A percentile compares a stretch with the other conserved stretches of the same genome.
phyloP scores from a whole-genome alignment of 2,329 filamentous ascomycete genomes.

The Graphilbum ipis-grandicollis region DNA sequence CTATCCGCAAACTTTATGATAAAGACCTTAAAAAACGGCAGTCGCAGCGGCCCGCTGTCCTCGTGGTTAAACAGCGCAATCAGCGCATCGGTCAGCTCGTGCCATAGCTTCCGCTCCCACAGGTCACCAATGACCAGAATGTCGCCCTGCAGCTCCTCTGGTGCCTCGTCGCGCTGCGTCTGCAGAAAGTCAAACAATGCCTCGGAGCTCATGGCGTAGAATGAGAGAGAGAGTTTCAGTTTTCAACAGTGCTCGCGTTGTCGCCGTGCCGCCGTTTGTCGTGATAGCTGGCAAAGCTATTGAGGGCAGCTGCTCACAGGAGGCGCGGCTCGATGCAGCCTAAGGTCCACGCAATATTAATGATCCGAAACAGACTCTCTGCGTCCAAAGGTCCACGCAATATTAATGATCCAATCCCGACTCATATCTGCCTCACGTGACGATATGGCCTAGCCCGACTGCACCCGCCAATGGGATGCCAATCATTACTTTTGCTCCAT shows the following conservation, averaged over 20 bases:
- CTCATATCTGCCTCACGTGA: too few relatives aligned
- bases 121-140: conserved; percentile 88
- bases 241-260: too few relatives aligned
- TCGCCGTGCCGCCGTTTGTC: background rate
- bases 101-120: conserved; percentile 98
- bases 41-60: conserved; percentile 65
- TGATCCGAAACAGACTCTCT: too few relatives aligned
- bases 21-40: conserved; percentile 87
- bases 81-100: conserved; percentile 84
- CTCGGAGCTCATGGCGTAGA: conserved; percentile 55
- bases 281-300: too few relatives aligned
- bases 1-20: conserved; percentile 93
- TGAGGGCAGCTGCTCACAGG: too few relatives aligned
- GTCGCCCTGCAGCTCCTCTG: conserved; percentile 71
- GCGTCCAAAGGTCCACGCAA: conserved; percentile 4
- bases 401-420: conserved; percentile 8
- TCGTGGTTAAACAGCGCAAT: conserved; percentile 75
- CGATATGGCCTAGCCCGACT: background rate
- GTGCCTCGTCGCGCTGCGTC: conserved; percentile 74
- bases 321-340: conserved; percentile 27
- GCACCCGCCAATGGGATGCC: conserved; percentile 8
- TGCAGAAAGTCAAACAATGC: conserved; percentile 82
- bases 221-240: background rate
- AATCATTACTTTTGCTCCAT: conserved; percentile 7
- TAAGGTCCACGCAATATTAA: too few relatives aligned